Conservation (phyloP, 768 basidiomycete species). For the Mycena rosella region DNA sequence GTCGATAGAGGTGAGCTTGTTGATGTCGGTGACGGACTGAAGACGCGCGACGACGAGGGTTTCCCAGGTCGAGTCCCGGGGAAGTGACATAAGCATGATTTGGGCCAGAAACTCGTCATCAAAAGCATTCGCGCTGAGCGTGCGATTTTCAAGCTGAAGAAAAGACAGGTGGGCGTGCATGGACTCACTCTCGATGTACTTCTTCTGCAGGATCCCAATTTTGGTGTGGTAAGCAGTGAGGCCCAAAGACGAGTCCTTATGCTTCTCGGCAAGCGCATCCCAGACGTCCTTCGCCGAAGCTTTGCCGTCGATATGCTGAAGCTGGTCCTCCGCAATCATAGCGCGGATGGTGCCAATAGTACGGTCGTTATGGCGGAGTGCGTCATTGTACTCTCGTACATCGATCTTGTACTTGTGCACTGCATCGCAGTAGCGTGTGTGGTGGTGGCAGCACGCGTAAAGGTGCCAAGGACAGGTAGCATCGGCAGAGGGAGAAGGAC, state of each 20-base stretch:
- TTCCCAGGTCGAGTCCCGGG: background rate
- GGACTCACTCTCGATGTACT: background rate
- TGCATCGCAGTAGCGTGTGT: background rate
- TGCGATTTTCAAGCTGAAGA: background rate
- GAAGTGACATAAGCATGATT: background rate
- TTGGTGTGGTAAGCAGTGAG: too few relatives aligned
- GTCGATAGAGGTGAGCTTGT: background rate
- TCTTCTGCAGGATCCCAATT: background rate
- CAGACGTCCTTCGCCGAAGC: background rate
- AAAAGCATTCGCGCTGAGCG: background rate
- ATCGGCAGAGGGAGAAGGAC: slow-evolving; percentile 1
- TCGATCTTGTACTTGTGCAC: slow-evolving; percentile 12
- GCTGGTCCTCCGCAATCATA: background rate
- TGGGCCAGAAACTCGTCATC: background rate
- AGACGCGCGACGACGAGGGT: background rate
- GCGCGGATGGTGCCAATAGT: slow-evolving; percentile 8
- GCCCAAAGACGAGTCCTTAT: background rate
- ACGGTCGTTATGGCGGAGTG: slow-evolving; percentile 10
- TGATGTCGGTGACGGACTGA: background rate
- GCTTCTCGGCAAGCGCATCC: background rate
- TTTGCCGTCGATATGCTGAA: background rate
- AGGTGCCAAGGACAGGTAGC: background rate
- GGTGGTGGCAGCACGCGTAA: background rate
- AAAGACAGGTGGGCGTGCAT: background rate
- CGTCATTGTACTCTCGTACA: slow-evolving; percentile 14